A percentile compares a stretch with the other conserved stretches of the same genome.
phyloP scores from a whole-genome alignment of 768 basidiomycete species.

The Calocera cornea region DNA sequence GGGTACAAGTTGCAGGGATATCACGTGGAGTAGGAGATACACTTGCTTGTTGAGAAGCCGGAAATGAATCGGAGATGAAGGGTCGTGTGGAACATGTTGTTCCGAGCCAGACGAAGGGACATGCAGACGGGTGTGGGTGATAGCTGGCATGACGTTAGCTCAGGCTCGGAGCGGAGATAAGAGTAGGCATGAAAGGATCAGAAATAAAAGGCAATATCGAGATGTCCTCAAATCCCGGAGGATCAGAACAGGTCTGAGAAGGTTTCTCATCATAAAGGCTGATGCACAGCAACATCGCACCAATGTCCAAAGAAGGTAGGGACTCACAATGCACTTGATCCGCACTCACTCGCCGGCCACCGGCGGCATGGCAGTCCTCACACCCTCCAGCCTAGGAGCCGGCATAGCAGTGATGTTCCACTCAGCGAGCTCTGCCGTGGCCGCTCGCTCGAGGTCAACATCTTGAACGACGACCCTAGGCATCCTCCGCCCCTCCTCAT shows the following conservation, averaged over 20 bases:
- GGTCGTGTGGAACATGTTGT: no score
- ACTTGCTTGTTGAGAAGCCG: no score
- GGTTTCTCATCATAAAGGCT: slow-evolving; percentile 41
- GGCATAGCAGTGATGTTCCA: slow-evolving; percentile 1
- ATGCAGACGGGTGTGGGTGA: neutral
- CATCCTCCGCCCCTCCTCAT: slow-evolving; percentile 16
- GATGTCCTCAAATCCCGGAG: slow-evolving; percentile 38
- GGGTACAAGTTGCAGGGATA: no score
- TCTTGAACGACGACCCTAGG: slow-evolving; percentile 12
- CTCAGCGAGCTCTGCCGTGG: slow-evolving; percentile 8
- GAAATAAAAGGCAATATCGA: slow-evolving; percentile 47
- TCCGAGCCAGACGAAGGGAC: no score
- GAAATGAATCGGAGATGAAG: no score
- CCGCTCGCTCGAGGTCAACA: slow-evolving; percentile 12
- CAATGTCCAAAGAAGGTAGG: neutral
- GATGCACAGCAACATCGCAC: neutral
- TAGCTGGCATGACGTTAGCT: neutral
- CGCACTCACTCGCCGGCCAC: neutral
- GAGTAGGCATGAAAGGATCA: slow-evolving; percentile 24
- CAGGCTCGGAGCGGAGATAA: neutral
- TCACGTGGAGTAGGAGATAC: no score
- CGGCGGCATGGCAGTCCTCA: neutral
- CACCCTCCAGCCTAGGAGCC: neutral
- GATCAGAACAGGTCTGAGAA: slow-evolving; percentile 71
- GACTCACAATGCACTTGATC: neutral